A percentile compares a stretch with the other conserved stretches of the same genome.
phyloP scores from a whole-genome alignment of 2,329 filamentous ascomycete species.

The Acephala macrosclerotiorum region DNA sequence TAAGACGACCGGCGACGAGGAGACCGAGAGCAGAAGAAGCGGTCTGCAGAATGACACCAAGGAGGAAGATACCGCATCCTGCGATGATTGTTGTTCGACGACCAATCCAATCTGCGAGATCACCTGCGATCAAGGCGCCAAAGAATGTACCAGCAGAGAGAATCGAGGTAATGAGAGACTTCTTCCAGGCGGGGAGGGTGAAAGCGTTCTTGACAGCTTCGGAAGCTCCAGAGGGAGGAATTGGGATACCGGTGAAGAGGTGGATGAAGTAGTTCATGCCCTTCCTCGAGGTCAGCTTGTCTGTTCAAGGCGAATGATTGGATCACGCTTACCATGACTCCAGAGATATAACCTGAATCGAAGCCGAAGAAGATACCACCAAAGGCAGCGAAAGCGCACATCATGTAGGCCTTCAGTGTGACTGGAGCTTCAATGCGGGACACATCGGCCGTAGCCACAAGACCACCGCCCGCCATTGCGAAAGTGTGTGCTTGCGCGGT shows the following conservation, averaged over 20 bases:
- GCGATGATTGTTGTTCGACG: constrained; percentile 74
- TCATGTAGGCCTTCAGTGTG: constrained; percentile 72
- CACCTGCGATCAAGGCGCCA: constrained; percentile 79
- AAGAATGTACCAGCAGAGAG: constrained; percentile 83
- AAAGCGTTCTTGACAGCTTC: constrained; percentile 31
- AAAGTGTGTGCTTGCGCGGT: constrained; percentile 13
- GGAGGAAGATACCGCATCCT: constrained; percentile 73
- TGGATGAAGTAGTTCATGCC: constrained; percentile 48
- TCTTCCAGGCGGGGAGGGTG: constrained; percentile 52
- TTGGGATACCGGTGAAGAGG: constrained; percentile 34
- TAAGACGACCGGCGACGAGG: constrained; percentile 78
- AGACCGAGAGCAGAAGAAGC: constrained; percentile 50
- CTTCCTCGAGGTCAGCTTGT: too few relatives aligned
- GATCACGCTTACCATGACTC: too few relatives aligned
- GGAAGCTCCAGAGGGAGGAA: constrained; percentile 31
- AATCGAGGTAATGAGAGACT: constrained; percentile 71
- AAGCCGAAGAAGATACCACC: constrained; percentile 68
- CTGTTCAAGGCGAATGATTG: too few relatives aligned
- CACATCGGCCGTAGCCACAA: constrained; percentile 64
- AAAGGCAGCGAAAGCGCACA: constrained; percentile 75
- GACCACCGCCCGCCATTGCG: constrained; percentile 23
- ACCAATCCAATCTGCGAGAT: constrained; percentile 77
- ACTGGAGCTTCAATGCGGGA: constrained; percentile 71
- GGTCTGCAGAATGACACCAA: constrained; percentile 67
- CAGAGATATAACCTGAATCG: constrained; percentile 79